phyloP scores from a whole-genome alignment of 768 basidiomycete genomes.

The Candolleomyces aberdarensis region DNA sequence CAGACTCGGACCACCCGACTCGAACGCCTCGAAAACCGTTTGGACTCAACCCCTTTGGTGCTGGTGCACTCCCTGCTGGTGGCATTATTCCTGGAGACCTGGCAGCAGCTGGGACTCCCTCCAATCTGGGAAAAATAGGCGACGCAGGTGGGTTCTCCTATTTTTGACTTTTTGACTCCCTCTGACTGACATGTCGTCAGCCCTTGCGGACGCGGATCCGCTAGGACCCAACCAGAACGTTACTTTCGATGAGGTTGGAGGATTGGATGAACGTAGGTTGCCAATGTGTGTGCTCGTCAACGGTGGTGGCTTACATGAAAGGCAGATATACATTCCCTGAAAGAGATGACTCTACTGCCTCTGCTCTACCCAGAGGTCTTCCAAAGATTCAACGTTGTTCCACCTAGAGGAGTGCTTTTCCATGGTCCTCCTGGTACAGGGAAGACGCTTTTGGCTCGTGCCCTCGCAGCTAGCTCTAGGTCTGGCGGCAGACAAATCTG shows the following conservation, averaged over 20 bases:
- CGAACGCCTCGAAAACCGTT: conserved; percentile 65
- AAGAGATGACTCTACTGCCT: conserved; percentile 97
- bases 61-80: conserved; percentile 48
- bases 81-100: conserved; percentile 64
- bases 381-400: conserved; percentile 89
- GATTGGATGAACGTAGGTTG: conserved; percentile 84
- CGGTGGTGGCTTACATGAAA: conserved; percentile 3
- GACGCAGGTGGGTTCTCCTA: conserved; percentile 54
- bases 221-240: conserved; percentile 91
- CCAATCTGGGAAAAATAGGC: conserved; percentile 81
- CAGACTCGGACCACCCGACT: conserved; percentile 70
- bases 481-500: conserved; percentile 85
- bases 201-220: conserved; percentile 92
- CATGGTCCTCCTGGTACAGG: conserved; percentile 99
- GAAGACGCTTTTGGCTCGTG: conserved; percentile 91
- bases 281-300: neutral
- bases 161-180: conserved; percentile 11
- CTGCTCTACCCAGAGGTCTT: conserved; percentile 96
- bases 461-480: conserved; percentile 89
- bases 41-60: conserved; percentile 49
- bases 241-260: conserved; percentile 96
- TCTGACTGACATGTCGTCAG: conserved; percentile 34
- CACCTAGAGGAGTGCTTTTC: conserved; percentile 94
- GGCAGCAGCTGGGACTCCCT: conserved; percentile 67
- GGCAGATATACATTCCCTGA: conserved; percentile 92